Evolutionary conservation across 2,329 filamentous ascomycete genomes (phyloP).

Genomic region (Xylaria sp.): DNA sequence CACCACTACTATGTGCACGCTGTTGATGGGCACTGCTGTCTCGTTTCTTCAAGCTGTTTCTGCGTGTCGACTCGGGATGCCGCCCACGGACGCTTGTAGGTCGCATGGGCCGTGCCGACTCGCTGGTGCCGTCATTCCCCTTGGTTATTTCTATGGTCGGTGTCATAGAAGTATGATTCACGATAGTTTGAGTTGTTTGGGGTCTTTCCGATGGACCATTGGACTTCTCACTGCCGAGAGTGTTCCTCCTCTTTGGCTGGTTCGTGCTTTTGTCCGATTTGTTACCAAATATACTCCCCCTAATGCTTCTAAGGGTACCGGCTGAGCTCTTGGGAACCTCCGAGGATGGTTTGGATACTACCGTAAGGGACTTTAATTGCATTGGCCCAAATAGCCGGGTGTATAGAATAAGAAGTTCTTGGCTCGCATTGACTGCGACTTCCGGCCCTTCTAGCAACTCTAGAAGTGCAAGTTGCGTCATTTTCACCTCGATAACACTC

Average conservation of each 20-base stretch:
- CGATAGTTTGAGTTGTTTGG: slow-evolving; percentile 58
- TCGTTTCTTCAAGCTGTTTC: slow-evolving; percentile 65
- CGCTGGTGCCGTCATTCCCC: slow-evolving; percentile 63
- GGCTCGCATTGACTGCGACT: slow-evolving; percentile 86
- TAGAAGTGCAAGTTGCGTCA: slow-evolving; percentile 88
- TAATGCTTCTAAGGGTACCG: slow-evolving; percentile 75
- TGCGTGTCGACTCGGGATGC: slow-evolving; percentile 60
- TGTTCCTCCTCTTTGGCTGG: slow-evolving; percentile 54
- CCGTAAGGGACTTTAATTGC: slow-evolving; percentile 54
- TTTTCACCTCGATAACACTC: slow-evolving; percentile 90
- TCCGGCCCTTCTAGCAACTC: slow-evolving; percentile 87
- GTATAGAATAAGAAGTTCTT: slow-evolving; percentile 86
- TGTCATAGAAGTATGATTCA: slow-evolving; percentile 63
- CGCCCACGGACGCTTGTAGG: slow-evolving; percentile 55
- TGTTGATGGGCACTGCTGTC: slow-evolving; percentile 62
- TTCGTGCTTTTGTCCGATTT: slow-evolving; percentile 57
- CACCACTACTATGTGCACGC: slow-evolving; percentile 58
- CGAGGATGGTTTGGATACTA: slow-evolving; percentile 53
- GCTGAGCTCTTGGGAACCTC: slow-evolving; percentile 75
- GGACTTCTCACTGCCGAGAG: slow-evolving; percentile 48
- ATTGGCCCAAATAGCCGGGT: slow-evolving; percentile 77
- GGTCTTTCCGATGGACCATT: slow-evolving; percentile 52
- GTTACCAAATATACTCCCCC: slow-evolving; percentile 82
- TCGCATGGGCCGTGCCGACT: slow-evolving; percentile 51
- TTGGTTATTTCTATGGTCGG: slow-evolving; percentile 83